Conservation (phyloP, 176 grass and related monocot genomes). For the Leersia perrieri region DNA sequence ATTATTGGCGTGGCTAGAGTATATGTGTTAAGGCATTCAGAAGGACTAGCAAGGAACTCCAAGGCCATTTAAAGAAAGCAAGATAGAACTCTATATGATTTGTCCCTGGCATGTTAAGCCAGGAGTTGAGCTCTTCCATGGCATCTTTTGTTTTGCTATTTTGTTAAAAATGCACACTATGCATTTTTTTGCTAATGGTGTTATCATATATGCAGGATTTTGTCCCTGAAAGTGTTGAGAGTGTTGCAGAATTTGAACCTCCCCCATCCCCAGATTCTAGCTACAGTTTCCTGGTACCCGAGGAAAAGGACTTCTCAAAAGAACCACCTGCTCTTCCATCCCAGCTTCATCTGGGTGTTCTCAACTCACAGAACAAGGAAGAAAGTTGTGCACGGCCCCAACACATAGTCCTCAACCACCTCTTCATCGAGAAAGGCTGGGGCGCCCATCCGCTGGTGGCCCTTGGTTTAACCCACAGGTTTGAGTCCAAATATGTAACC, state of each 20-base stretch:
- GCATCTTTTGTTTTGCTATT: neutral
- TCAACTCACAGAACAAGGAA: constrained; percentile 65
- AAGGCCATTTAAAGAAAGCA: constrained; percentile 1
- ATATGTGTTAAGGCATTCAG: neutral
- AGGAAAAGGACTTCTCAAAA: constrained; percentile 87
- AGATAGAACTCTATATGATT: neutral
- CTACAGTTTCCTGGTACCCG: constrained; percentile 67
- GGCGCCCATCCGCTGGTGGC: constrained; percentile 71
- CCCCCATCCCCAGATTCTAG: constrained; percentile 78
- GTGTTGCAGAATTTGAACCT: constrained; percentile 73
- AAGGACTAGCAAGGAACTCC: neutral
- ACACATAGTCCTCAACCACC: constrained; percentile 94
- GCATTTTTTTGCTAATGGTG: neutral
- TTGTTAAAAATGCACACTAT: neutral
- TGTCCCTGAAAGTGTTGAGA: constrained; percentile 86
- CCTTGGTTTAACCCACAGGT: constrained; percentile 91
- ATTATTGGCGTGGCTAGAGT: neutral
- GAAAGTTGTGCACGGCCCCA: constrained; percentile 68
- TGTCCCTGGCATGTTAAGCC: neutral
- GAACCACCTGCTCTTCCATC: constrained; percentile 82
- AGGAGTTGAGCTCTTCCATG: neutral
- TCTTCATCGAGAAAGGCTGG: constrained; percentile 91
- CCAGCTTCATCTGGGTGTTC: constrained; percentile 69
- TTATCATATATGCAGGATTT: constrained; percentile 63
- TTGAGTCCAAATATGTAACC: constrained; percentile 92